phyloP scores from a whole-genome alignment of 2,329 filamentous ascomycete species.

The Alternaria postmessia region DNA sequence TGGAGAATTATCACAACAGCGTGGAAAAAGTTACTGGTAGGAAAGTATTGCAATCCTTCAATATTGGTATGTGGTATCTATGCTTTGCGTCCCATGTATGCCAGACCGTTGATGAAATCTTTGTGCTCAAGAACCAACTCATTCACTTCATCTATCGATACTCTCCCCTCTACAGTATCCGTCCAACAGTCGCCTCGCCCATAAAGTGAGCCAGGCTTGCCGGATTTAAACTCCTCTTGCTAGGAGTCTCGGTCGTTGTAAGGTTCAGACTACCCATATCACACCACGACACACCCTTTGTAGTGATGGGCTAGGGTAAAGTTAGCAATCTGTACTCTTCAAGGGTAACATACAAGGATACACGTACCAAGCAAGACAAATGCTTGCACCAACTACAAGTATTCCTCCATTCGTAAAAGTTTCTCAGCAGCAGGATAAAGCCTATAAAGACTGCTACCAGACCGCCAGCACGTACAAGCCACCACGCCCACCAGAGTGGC shows the following conservation, averaged over 20 bases:
- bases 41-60: neutral
- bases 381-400: conserved; percentile 95
- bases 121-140: neutral
- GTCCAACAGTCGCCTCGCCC: conserved; percentile 5
- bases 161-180: neutral
- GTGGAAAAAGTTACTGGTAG: neutral
- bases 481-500: conserved; percentile 97
- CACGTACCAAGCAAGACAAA: conserved; percentile 86
- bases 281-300: conserved; percentile 47
- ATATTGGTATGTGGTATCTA: conserved; percentile 3
- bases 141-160: neutral
- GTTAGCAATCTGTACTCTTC: conserved; percentile 7
- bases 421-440: conserved; percentile 86
- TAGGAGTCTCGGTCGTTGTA: conserved; percentile 19
- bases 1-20: neutral
- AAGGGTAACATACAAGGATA: neutral
- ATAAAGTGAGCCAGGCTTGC: conserved; percentile 5
- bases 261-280: conserved; percentile 43
- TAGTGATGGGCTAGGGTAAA: conserved; percentile 28
- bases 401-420: conserved; percentile 84
- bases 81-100: neutral
- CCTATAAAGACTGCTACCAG: conserved; percentile 82
- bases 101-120: neutral
- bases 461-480: conserved; percentile 81
- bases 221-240: conserved; percentile 10